Evolutionary conservation across 176 grass and related monocot genomes (phyloP).

Genomic region (Saccharum officinarum): DNA sequence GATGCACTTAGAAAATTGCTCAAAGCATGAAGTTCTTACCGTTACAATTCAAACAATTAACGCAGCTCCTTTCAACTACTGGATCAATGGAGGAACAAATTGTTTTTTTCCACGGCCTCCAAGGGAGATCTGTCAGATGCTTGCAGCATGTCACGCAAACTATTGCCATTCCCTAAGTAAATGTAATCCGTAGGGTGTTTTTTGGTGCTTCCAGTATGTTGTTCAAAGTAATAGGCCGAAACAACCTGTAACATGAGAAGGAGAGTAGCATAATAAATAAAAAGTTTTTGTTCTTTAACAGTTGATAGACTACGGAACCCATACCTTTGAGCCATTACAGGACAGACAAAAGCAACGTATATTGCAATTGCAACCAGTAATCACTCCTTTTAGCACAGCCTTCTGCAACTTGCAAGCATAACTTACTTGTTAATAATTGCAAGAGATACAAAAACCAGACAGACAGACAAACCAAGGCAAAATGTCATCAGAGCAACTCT

Average conservation of each 20-base stretch:
- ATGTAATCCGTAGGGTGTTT: conserved; percentile 77
- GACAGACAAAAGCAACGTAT: conserved; percentile 61
- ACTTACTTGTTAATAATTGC: conserved; percentile 33
- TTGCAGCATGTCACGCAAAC: conserved; percentile 54
- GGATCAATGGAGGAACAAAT: conserved; percentile 57
- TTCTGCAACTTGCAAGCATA: conserved; percentile 51
- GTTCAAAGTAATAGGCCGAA: conserved; percentile 64
- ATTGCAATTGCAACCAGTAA: conserved; percentile 61
- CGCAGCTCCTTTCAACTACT: conserved; percentile 27
- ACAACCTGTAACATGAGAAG: conserved; percentile 53
- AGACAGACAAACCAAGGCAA: conserved; percentile 17
- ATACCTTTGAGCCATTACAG: conserved; percentile 68
- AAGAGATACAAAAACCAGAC: not conserved
- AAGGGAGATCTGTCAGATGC: conserved; percentile 42
- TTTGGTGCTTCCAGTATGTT: conserved; percentile 79
- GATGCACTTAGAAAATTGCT: conserved; percentile 4
- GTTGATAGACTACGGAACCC: conserved; percentile 19
- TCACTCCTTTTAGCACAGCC: conserved; percentile 62
- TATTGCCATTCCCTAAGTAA: conserved; percentile 64
- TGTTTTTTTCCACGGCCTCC: conserved; percentile 50
- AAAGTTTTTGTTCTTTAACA: not conserved
- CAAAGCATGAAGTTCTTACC: conserved; percentile 44
- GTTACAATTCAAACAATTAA: conserved; percentile 59
- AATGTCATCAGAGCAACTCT: not conserved
- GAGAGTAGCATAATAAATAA: conserved; percentile 10